A percentile compares a stretch with the other conserved stretches of the same genome.
Conservation (phyloP, 2,329 filamentous ascomycete species). For the Trichoderma afroharzianum region DNA sequence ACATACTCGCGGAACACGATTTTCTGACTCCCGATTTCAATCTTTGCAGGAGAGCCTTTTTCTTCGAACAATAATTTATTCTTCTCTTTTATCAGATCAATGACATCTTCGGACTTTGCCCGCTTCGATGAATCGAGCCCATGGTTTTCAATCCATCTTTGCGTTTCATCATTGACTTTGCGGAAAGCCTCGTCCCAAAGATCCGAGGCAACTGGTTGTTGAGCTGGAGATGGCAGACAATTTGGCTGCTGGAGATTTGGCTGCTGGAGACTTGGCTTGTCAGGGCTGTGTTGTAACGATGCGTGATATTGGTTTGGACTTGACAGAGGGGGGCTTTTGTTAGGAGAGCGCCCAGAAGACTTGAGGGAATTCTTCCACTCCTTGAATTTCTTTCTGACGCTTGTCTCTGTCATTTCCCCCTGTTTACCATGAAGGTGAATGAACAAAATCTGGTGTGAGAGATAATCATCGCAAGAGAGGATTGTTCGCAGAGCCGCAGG, state of each 20-base stretch:
- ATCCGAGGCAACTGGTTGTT: no score
- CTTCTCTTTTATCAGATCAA: neutral
- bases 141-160: neutral
- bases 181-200: neutral
- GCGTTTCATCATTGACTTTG: neutral
- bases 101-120: neutral
- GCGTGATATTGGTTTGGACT: neutral
- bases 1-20: slow-evolving; percentile 3
- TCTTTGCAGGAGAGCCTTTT: neutral
- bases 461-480: no score
- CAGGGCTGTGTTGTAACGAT: neutral
- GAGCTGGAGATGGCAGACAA: no score
- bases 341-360: neutral
- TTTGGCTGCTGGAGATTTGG: neutral
- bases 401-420: no score
- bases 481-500: no score
- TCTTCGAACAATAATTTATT: neutral
- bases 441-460: no score
- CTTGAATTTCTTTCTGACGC: neutral
- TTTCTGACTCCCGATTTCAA: neutral
- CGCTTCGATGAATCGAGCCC: neutral
- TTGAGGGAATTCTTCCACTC: neutral
- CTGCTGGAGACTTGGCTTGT: neutral
- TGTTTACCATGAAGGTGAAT: no score
- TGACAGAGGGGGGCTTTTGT: neutral